These are phyloP conservation scores for Hypoxylon rickii DNA, from an alignment of 495 filamentous ascomycete species.

Conservation along the genomic window DNA sequence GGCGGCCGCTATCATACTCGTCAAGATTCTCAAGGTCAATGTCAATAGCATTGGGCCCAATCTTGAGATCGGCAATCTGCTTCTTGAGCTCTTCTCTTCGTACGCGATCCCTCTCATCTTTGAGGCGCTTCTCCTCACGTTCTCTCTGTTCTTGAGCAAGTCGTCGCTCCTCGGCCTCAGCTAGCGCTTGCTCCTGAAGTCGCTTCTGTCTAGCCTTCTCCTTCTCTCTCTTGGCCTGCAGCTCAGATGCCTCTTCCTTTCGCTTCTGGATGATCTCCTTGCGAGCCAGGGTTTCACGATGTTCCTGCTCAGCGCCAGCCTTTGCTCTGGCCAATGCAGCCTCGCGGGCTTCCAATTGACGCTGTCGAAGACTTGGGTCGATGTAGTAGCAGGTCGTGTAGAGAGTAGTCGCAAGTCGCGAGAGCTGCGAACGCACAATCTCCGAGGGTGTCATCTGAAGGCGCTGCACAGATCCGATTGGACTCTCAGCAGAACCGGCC, in stretches of 20 bases:
- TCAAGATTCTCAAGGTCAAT: conserved; percentile 74
- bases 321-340: conserved; percentile 78
- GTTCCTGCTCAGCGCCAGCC: conserved; percentile 88
- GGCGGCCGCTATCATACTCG: conserved; percentile 83
- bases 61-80: conserved; percentile 91
- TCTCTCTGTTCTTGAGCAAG: conserved; percentile 88
- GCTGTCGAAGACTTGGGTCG: conserved; percentile 82
- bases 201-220: conserved; percentile 88
- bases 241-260: conserved; percentile 88
- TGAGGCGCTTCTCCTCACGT: conserved; percentile 84
- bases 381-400: conserved; percentile 94
- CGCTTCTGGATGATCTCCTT: conserved; percentile 93
- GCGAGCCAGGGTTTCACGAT: conserved; percentile 82
- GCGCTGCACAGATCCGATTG: conserved; percentile 84
- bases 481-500: conserved; percentile 86
- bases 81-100: conserved; percentile 93
- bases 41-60: conserved; percentile 76
- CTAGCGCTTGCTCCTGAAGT: conserved; percentile 78
- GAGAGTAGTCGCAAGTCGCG: conserved; percentile 85
- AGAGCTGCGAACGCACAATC: conserved; percentile 93
- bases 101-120: conserved; percentile 88
- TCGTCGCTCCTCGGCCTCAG: conserved; percentile 84
- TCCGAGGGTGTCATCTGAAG: conserved; percentile 97
- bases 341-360: conserved; percentile 76
- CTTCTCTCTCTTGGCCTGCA: conserved; percentile 83